phyloP scores from a whole-genome alignment of 2,329 filamentous ascomycete genomes.

The Xylaria sp. region DNA sequence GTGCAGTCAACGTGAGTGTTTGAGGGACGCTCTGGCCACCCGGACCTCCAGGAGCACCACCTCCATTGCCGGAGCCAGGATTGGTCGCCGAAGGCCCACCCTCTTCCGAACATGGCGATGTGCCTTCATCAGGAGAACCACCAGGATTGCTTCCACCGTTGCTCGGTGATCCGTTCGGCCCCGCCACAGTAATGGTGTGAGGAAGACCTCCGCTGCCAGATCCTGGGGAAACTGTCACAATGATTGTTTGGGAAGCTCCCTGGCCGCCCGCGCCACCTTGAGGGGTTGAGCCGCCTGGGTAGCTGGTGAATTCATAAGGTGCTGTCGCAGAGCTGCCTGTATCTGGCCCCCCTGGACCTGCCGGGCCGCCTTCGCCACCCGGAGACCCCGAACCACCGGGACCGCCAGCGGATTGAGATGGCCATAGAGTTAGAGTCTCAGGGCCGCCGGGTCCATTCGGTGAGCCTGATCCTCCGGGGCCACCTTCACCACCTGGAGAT shows the following conservation, averaged over 20 bases:
- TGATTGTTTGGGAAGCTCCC: slow-evolving; percentile 15
- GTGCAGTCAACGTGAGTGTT: slow-evolving; percentile 23
- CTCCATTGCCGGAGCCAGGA: not conserved
- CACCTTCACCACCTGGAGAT: not conserved
- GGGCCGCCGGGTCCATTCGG: not conserved
- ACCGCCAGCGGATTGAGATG: not conserved
- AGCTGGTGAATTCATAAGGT: slow-evolving; percentile 4
- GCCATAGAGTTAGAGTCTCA: not conserved
- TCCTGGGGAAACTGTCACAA: slow-evolving; percentile 15
- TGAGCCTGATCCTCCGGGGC: not conserved
- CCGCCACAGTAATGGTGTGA: slow-evolving; percentile 11
- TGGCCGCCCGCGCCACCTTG: slow-evolving; percentile 1
- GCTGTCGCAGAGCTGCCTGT: no score
- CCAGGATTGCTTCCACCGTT: slow-evolving; percentile 1
- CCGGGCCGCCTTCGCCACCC: no score
- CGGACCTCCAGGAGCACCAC: slow-evolving; percentile 11
- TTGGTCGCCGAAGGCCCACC: not conserved
- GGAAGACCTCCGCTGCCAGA: slow-evolving; percentile 6
- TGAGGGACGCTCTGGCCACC: slow-evolving; percentile 21
- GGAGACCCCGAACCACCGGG: slow-evolving; percentile 1
- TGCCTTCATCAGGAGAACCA: slow-evolving; percentile 2
- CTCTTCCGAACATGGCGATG: not conserved
- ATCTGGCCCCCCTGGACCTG: no score
- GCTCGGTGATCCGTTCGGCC: not conserved
- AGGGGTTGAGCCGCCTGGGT: not conserved